Base-by-base conservation (phyloP, 116 monocot genomes). In the Phalaenopsis hybrid region DNA sequence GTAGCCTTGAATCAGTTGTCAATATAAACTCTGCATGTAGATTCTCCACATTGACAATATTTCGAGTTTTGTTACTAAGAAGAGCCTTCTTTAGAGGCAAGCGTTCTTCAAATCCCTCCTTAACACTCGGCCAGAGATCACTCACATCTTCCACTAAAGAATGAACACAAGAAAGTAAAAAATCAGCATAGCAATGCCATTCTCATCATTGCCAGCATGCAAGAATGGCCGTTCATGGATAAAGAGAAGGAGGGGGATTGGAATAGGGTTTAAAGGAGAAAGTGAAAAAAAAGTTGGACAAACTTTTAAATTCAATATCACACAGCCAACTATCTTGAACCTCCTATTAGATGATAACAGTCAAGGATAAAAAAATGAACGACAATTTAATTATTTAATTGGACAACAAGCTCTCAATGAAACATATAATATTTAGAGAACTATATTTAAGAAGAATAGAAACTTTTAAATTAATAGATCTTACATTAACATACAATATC, bases 131-230 rank as follows among this genome's bases (percentile, higher is more conserved):
- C 99, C 99, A 99, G 85, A 95, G 87, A 74, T 95, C 99, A 81
- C 93, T 93, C 72, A 99, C 99, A 91, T 99, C 99, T 86, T 99
- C 99, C 43, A 99, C 99, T 95, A 88, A 76, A 85, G 75, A 51
- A 75, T 4, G 50, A 72, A 79, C 3, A 15, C 31, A 85, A 82
- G 20, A 76, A 77, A 33, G 78, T 55, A n/a, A 79, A 80, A 70
- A 12, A 74, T 77, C 12, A 77, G 4, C 51, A 76, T 50, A 10
- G 12, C 23, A 25, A 25, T 31, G 37, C 28, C 77, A 77, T 13
- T 44, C 20, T 77, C 51, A 77, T 76, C 51, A 12, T 77, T 77
- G 25, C 12, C 49, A 77, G 51, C 1, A 75, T 45, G 45, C 3
- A 75, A 46, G 9, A 20, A 50, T 77, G 52, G 41, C 13, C 31